These are phyloP conservation scores for Monosporascus sp. DNA, from an alignment of 2,329 filamentous ascomycete species.

Conservation along the genomic window DNA sequence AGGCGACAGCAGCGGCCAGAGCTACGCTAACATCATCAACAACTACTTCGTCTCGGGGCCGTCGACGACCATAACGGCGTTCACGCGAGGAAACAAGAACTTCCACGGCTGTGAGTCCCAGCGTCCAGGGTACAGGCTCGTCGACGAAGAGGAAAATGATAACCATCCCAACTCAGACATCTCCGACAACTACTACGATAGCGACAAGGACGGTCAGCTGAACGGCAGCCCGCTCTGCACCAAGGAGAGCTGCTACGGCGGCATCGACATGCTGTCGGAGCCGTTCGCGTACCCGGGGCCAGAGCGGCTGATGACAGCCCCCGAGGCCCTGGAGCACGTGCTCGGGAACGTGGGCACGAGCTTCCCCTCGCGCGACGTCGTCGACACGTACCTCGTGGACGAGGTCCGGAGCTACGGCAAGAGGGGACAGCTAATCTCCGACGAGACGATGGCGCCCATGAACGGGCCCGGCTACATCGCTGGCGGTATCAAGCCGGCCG, in stretches of 20 bases:
- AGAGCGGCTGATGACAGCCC: constrained; percentile 31
- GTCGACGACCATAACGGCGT: constrained; percentile 42
- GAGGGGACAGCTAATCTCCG: constrained; percentile 37
- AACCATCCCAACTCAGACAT: constrained; percentile 28
- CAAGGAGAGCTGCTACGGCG: constrained; percentile 39
- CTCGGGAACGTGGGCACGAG: constrained; percentile 33
- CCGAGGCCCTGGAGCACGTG: constrained; percentile 35
- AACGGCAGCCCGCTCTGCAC: constrained; percentile 41
- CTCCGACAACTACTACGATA: constrained; percentile 47
- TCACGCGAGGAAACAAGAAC: constrained; percentile 49
- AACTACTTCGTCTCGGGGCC: constrained; percentile 55
- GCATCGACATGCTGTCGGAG: constrained; percentile 35
- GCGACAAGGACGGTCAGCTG: constrained; percentile 42
- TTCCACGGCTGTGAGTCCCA: constrained; percentile 41
- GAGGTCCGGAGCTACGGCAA: constrained; percentile 42
- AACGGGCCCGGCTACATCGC: constrained; percentile 34
- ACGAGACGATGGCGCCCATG: constrained; percentile 36
- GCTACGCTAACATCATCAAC: constrained; percentile 46
- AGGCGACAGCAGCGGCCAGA: constrained; percentile 41
- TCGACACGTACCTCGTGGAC: constrained; percentile 37
- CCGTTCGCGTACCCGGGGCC: constrained; percentile 40
- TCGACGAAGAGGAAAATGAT: too few species aligned
- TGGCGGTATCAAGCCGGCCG: constrained; percentile 32
- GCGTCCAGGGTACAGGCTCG: neutral
- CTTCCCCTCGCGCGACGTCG: constrained; percentile 37